phyloP scores from a whole-genome alignment of 345 rosid species.

The Isatis tinctoria region DNA sequence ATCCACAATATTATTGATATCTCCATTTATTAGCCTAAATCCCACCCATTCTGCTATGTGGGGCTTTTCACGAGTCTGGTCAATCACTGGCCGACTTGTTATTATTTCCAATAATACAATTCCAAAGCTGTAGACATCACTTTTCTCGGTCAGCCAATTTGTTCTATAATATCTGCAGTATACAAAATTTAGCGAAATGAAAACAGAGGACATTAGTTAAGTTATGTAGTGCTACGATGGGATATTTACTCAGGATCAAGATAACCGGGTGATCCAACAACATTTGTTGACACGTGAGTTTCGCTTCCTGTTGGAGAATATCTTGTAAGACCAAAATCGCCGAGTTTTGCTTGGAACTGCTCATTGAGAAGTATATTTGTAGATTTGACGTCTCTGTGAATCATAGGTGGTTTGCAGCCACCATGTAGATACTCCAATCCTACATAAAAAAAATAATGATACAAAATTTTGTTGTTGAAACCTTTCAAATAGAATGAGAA shows the following conservation, averaged over 20 bases:
- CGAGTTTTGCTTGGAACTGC: neutral
- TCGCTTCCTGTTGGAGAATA: neutral
- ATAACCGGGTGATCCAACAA: neutral
- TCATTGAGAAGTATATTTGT: neutral
- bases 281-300: constrained; percentile 1
- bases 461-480: neutral
- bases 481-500: neutral
- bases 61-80: neutral
- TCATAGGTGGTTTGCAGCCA: neutral
- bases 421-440: constrained; percentile 2
- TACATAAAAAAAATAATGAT: neutral
- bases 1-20: constrained; percentile 36
- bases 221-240: neutral
- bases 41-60: constrained; percentile 33
- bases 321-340: constrained; percentile 9
- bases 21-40: constrained; percentile 26
- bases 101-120: constrained; percentile 10
- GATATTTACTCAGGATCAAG: neutral
- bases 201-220: neutral
- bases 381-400: constrained; percentile 2
- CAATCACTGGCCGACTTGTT: constrained; percentile 30
- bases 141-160: neutral
- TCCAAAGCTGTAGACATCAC: neutral
- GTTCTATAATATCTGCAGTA: neutral
- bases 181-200: neutral